A percentile compares a stretch with the other conserved stretches of the same genome.
These are phyloP conservation scores for Dictyostelium capitatum DNA, from an alignment of 78 protist species.

Conservation along the genomic window DNA sequence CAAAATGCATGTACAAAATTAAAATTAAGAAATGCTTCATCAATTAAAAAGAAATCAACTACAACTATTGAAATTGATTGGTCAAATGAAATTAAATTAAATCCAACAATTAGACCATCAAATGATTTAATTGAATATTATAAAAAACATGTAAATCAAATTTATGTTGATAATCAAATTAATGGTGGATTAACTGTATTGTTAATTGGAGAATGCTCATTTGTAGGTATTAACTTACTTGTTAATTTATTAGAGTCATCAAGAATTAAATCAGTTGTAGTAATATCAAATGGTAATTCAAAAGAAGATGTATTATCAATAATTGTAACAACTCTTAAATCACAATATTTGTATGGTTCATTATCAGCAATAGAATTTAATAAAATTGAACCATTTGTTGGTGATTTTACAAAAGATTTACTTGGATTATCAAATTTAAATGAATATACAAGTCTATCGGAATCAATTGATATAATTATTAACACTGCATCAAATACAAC, in stretches of 20 bases:
- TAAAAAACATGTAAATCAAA: neutral
- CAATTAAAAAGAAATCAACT: neutral
- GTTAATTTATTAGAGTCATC: neutral
- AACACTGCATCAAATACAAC: slow-evolving; percentile 36
- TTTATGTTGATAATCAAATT: neutral
- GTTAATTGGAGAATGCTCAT: slow-evolving; percentile 46
- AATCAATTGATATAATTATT: slow-evolving; percentile 22
- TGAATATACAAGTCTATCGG: neutral
- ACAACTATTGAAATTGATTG: neutral
- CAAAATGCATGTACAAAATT: too few relatives aligned
- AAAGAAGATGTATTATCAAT: neutral
- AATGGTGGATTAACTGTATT: neutral
- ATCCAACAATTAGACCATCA: slow-evolving; percentile 6
- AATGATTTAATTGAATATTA: neutral
- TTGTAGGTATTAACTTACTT: slow-evolving; percentile 31
- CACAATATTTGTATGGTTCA: neutral
- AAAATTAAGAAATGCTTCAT: too few relatives aligned
- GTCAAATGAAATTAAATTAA: slow-evolving; percentile 12
- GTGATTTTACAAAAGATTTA: neutral
- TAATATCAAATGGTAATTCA: neutral
- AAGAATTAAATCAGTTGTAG: slow-evolving; percentile 1
- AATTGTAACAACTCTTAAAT: neutral
- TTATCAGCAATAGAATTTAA: neutral
- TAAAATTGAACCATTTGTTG: slow-evolving; percentile 6
- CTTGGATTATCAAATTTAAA: neutral